Evolutionary conservation across 2,329 filamentous ascomycete species (phyloP).

Genomic region (Cladorrhinum sp.): DNA sequence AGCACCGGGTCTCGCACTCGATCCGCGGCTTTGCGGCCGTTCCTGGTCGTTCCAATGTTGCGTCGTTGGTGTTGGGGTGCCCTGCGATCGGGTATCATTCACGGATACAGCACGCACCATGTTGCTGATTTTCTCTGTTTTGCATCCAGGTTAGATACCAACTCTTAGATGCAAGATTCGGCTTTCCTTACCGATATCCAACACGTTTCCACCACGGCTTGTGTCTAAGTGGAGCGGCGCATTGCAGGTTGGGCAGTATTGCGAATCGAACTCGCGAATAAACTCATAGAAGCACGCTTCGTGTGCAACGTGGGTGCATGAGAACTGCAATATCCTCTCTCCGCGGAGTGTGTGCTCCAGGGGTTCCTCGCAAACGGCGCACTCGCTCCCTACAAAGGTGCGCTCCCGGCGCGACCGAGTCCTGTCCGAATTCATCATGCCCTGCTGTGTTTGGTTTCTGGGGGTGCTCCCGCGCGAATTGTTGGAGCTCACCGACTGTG

Average conservation of each 20-base stretch:
- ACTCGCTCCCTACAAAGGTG: conserved; percentile 93
- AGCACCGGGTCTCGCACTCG: conserved; percentile 39
- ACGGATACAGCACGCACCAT: conserved; percentile 80
- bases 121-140: conserved; percentile 87
- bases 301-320: conserved; percentile 94
- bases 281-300: conserved; percentile 99
- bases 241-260: conserved; percentile 92
- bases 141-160: conserved; percentile 31
- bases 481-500: conserved; percentile 36
- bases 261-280: conserved; percentile 88
- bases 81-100: conserved; percentile 57
- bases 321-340: conserved; percentile 92
- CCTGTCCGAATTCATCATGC: conserved; percentile 71
- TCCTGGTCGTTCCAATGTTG: conserved; percentile 61
- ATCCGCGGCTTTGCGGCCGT: conserved; percentile 53
- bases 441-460: conserved; percentile 48
- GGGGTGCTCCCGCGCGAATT: conserved; percentile 37
- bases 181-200: conserved; percentile 71
- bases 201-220: conserved; percentile 85
- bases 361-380: conserved; percentile 94
- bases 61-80: conserved; percentile 54
- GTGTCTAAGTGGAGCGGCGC: conserved; percentile 89
- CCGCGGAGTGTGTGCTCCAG: conserved; percentile 92
- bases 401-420: conserved; percentile 79
- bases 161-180: conserved; percentile 8